Evolutionary conservation across 495 filamentous ascomycete species (phyloP), one percentile per base, ranked within the genome.

Genomic region (Aspergillus haitiensis): DNA sequence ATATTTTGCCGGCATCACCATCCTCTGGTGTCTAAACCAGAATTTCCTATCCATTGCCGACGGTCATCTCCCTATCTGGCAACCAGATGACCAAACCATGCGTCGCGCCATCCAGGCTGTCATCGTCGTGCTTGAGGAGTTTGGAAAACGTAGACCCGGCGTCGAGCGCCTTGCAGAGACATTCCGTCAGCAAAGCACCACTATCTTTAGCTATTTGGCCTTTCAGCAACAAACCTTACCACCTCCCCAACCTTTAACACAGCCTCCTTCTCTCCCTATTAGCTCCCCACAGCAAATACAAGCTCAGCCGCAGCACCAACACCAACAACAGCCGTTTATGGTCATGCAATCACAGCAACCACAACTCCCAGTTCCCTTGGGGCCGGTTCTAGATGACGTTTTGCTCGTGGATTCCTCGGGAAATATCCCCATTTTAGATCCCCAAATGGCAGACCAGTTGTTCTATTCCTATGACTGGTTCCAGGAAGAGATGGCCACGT

Each of bases 1-100:
- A 21, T 83, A 81, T 51, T 80, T 78, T 63, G 80, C 80, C 1
- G 78, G 78, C 4, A 74, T 81, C 61, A 70, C 81, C 51, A 73
- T 83, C 56, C 58, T 83, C 13, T 79, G 77, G 77, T 78, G 75
- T 55, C 64, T 79, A 18, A 74, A 79, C 55, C 73, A 78, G 51
- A 76, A 83, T 51, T 69, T 80, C 12, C 78, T 74, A 8, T 67
- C 75, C 0, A 56, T 82, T 1, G 76, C 76, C 32, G 76, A 78
- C 27, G 75, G 70, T 6, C 72, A 55, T 0, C 62, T 71, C 6
- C 68, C 79, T 0, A 67, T 74, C 2, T 77, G 77, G 70, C 67
- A 74, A 33, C 77, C 79, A 1, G 75, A 78, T 6, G 76, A 79
- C 27, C 73, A 76, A 51, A 73, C 66, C 53, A 81, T 81, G 64